Evolutionary conservation across 805 yeast species (phyloP).

Genomic region (Spathaspora passalidarum): DNA sequence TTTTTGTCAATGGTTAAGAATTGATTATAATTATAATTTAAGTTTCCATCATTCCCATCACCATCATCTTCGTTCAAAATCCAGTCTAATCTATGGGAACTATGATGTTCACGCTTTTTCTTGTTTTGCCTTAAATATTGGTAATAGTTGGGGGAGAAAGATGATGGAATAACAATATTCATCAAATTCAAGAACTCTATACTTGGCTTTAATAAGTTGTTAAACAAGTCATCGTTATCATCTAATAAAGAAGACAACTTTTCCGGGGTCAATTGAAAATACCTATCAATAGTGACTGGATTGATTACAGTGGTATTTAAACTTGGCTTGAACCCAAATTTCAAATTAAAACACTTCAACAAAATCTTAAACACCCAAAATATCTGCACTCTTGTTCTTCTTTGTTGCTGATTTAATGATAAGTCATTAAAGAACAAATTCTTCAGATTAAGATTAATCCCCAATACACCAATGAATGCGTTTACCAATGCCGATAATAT

Average conservation of each 20-base stretch:
- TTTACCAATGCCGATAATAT: slow-evolving; percentile 37
- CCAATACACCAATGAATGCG: slow-evolving; percentile 41
- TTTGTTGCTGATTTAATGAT: slow-evolving; percentile 35
- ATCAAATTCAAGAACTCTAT: slow-evolving; percentile 42
- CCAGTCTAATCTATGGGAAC: slow-evolving; percentile 33
- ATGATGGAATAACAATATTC: slow-evolving; percentile 44
- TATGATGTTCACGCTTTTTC: slow-evolving; percentile 9
- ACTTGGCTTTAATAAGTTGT: slow-evolving; percentile 37
- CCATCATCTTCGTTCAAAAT: slow-evolving; percentile 46
- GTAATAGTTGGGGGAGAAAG: slow-evolving; percentile 44
- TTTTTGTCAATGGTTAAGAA: slow-evolving; percentile 41
- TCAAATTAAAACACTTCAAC: slow-evolving; percentile 39
- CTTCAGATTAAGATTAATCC: slow-evolving; percentile 40
- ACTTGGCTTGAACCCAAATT: slow-evolving; percentile 46
- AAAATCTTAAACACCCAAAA: slow-evolving; percentile 48
- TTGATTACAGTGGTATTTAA: slow-evolving; percentile 45
- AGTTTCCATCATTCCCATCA: slow-evolving; percentile 46
- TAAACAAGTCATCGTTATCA: slow-evolving; percentile 30
- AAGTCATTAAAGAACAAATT: slow-evolving; percentile 46
- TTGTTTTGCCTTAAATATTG: slow-evolving; percentile 34
- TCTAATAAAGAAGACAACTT: slow-evolving; percentile 35
- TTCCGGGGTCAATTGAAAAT: slow-evolving; percentile 43
- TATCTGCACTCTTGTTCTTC: slow-evolving; percentile 37
- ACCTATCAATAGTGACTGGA: slow-evolving; percentile 45
- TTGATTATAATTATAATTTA: slow-evolving; percentile 43